A percentile compares a stretch with the other conserved stretches of the same genome.
These are phyloP conservation scores for Penicillium nordicum DNA, from an alignment of 2,329 filamentous ascomycete species.

Conservation along the genomic window DNA sequence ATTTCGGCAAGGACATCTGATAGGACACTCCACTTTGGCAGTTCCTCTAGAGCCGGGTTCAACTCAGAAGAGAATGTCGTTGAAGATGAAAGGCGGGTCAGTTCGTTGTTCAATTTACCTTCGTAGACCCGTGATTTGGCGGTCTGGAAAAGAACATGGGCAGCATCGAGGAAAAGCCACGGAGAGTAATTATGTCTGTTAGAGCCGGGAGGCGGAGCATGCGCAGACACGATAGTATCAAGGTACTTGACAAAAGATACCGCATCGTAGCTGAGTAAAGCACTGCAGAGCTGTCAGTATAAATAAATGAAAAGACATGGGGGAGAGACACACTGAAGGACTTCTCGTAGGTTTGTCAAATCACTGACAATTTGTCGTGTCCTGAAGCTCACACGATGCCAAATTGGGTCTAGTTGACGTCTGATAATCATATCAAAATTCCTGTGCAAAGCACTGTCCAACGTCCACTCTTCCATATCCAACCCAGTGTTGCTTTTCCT, in stretches of 20 bases:
- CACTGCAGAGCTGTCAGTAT: conserved; percentile 36
- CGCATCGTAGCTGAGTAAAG: conserved; percentile 78
- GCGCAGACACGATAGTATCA: conserved; percentile 88
- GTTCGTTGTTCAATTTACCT: conserved; percentile 62
- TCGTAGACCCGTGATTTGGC: conserved; percentile 85
- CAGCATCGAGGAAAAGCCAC: conserved; percentile 93
- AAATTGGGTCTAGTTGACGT: conserved; percentile 89
- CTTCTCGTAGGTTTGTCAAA: conserved; percentile 73
- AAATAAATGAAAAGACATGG: background rate
- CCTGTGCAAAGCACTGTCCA: conserved; percentile 86
- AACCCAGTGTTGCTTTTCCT: conserved; percentile 86
- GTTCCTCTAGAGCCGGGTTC: conserved; percentile 81
- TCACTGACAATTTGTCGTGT: conserved; percentile 93
- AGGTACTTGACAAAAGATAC: conserved; percentile 90
- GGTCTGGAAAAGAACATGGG: conserved; percentile 88
- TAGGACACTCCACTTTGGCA: conserved; percentile 87
- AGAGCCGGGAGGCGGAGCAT: conserved; percentile 82
- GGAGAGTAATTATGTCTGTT: conserved; percentile 86
- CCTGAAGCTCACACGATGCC: conserved; percentile 94
- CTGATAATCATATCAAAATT: conserved; percentile 89
- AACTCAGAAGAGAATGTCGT: conserved; percentile 58
- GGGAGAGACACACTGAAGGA: conserved; percentile 64
- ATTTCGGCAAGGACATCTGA: conserved; percentile 93
- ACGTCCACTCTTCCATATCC: conserved; percentile 95
- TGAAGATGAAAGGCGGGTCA: conserved; percentile 45